phyloP scores from a whole-genome alignment of 2,329 filamentous ascomycete species.

The Neonectria faginata region DNA sequence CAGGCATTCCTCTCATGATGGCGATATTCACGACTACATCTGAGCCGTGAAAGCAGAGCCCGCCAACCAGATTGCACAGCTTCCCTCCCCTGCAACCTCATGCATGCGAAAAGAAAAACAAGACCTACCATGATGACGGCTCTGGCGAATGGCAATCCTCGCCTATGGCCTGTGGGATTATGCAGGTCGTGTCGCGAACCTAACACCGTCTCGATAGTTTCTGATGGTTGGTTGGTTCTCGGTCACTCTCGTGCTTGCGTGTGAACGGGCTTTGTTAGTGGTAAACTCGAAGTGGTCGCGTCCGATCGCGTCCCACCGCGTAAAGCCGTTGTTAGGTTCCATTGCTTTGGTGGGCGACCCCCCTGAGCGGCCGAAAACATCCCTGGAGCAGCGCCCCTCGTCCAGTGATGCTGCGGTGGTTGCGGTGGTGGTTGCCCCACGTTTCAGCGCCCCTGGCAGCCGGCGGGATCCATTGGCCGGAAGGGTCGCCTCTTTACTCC shows the following conservation, averaged over 20 bases:
- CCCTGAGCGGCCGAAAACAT: conserved; percentile 3
- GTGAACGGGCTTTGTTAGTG: conserved; percentile 10
- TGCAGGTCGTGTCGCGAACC: conserved; percentile 29
- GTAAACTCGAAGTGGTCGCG: conserved; percentile 29
- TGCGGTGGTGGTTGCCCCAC: conserved; percentile 27
- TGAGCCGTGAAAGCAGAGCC: neutral
- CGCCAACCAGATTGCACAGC: neutral
- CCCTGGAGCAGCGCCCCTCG: conserved; percentile 12
- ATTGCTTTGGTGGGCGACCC: conserved; percentile 25
- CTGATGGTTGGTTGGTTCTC: conserved; percentile 34
- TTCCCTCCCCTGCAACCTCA: neutral
- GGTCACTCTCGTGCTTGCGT: conserved; percentile 16
- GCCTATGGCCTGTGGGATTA: conserved; percentile 11
- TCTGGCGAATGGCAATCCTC: conserved; percentile 14
- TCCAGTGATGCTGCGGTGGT: conserved; percentile 19
- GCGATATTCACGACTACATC: conserved; percentile 7
- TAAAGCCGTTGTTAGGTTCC: conserved; percentile 48
- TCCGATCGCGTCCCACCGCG: conserved; percentile 46
- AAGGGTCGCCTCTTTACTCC: conserved; percentile 14
- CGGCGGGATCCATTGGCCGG: conserved; percentile 37
- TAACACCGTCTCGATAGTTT: conserved; percentile 23
- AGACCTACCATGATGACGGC: conserved; percentile 36
- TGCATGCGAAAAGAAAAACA: conserved; percentile 9
- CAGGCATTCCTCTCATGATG: neutral
- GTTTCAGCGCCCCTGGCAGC: conserved; percentile 38